A percentile compares a stretch with the other conserved stretches of the same genome.
Evolutionary conservation across 768 basidiomycete species (phyloP).

Genomic region (Antrodiella citrinella): DNA sequence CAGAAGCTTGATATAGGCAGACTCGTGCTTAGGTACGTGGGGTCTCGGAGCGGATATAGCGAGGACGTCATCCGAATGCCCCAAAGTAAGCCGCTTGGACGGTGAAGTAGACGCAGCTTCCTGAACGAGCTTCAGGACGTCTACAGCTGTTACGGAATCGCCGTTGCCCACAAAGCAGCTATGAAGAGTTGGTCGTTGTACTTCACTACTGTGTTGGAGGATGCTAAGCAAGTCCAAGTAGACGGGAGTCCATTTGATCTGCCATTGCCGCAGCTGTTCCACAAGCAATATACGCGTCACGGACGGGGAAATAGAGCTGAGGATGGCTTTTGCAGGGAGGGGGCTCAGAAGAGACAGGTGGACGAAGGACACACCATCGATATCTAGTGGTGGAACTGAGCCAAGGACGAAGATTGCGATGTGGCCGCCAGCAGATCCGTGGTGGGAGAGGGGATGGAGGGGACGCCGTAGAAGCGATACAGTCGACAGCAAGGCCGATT

Average conservation of each 20-base stretch:
- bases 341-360: slow-evolving; percentile 65
- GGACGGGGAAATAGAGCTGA: slow-evolving; percentile 51
- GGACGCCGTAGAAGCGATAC: slow-evolving; percentile 54
- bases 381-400: slow-evolving; percentile 28
- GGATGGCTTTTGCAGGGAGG: slow-evolving; percentile 46
- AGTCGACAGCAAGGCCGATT: slow-evolving; percentile 59
- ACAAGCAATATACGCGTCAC: slow-evolving; percentile 68
- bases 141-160: slow-evolving; percentile 28
- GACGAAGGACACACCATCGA: slow-evolving; percentile 58
- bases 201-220: slow-evolving; percentile 39
- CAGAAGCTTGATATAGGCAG: slow-evolving; percentile 86
- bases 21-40: slow-evolving; percentile 84
- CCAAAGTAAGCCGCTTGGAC: slow-evolving; percentile 41
- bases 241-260: slow-evolving; percentile 81
- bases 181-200: slow-evolving; percentile 45
- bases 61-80: slow-evolving; percentile 20
- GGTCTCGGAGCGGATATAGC: slow-evolving; percentile 31
- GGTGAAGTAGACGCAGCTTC: slow-evolving; percentile 29
- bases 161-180: slow-evolving; percentile 55
- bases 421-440: slow-evolving; percentile 48
- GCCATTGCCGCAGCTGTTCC: slow-evolving; percentile 71
- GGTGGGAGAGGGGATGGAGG: slow-evolving; percentile 43
- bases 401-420: slow-evolving; percentile 73
- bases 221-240: slow-evolving; percentile 76
- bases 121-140: slow-evolving; percentile 47